These are phyloP conservation scores for Arachis hypogaea DNA, from an alignment of 306 rosid species.

Conservation along the genomic window DNA sequence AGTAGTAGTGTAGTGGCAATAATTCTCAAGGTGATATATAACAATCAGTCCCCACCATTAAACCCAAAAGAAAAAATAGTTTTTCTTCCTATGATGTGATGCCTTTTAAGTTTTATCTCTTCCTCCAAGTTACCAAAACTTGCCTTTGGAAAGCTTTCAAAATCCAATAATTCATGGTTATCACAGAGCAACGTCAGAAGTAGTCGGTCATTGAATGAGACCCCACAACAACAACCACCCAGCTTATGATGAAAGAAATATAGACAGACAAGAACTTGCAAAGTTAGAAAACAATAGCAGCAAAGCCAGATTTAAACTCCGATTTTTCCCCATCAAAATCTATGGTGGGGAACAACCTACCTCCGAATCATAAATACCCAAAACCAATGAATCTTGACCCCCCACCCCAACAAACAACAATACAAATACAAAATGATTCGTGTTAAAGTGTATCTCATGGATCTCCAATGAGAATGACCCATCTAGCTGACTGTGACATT, in stretches of 20 bases:
- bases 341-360: slow-evolving; percentile 33
- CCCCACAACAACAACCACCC: slow-evolving; percentile 43
- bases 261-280: slow-evolving; percentile 32
- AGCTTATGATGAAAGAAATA: neutral
- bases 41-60: slow-evolving; percentile 33
- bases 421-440: neutral
- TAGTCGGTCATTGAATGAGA: slow-evolving; percentile 36
- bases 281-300: neutral
- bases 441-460: slow-evolving; percentile 17
- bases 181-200: slow-evolving; percentile 26
- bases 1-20: slow-evolving; percentile 13
- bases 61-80: too few species aligned
- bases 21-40: slow-evolving; percentile 2
- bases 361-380: slow-evolving; percentile 37
- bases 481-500: slow-evolving; percentile 1
- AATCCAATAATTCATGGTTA: slow-evolving; percentile 37
- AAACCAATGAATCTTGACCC: slow-evolving; percentile 30
- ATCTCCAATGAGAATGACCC: slow-evolving; percentile 17
- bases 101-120: neutral
- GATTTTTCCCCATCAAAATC: slow-evolving; percentile 24
- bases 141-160: slow-evolving; percentile 20
- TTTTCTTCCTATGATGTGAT: slow-evolving; percentile 4
- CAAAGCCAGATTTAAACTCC: slow-evolving; percentile 1
- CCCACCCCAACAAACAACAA: neutral
- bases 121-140: slow-evolving; percentile 16